These are phyloP conservation scores for Candida alai DNA, from an alignment of 805 yeast genomes.

Conservation along the genomic window DNA sequence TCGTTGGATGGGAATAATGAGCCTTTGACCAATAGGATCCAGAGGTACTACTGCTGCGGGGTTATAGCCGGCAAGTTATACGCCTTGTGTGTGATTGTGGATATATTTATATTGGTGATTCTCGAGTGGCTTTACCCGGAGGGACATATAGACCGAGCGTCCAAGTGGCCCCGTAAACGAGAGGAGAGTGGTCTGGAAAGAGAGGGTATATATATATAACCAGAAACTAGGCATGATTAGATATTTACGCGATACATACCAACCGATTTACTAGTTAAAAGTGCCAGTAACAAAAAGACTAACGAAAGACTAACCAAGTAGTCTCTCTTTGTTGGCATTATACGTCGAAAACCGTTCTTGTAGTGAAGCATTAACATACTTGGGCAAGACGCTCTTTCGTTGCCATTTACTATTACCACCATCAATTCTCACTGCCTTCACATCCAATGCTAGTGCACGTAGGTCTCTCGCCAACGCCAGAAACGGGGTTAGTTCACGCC, in stretches of 20 bases:
- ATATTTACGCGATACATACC: too few species aligned
- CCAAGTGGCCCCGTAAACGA: constrained; percentile 66
- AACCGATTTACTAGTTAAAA: too few species aligned
- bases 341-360: constrained; percentile 14
- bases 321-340: constrained; percentile 2
- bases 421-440: constrained; percentile 11
- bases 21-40: constrained; percentile 55
- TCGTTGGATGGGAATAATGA: constrained; percentile 42
- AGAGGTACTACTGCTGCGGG: constrained; percentile 65
- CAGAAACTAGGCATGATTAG: too few species aligned
- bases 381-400: constrained; percentile 14
- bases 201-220: too few species aligned
- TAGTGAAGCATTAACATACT: constrained; percentile 15
- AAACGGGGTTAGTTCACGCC: constrained; percentile 8
- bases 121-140: constrained; percentile 73
- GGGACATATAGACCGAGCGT: constrained; percentile 63
- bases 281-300: constrained; percentile 3
- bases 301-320: constrained; percentile 1
- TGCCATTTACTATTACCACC: constrained; percentile 10
- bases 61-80: constrained; percentile 85
- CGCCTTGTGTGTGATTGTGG: constrained; percentile 77
- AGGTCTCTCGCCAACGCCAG: constrained; percentile 8
- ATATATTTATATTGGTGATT: constrained; percentile 57
- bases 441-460: constrained; percentile 7
- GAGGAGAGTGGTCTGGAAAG: too few species aligned